Percentiles rank a stretch among this genome's conserved stretches.
Evolutionary conservation across 495 filamentous ascomycete species (phyloP).

Genomic region (Podospora bellae-mahoneyi): DNA sequence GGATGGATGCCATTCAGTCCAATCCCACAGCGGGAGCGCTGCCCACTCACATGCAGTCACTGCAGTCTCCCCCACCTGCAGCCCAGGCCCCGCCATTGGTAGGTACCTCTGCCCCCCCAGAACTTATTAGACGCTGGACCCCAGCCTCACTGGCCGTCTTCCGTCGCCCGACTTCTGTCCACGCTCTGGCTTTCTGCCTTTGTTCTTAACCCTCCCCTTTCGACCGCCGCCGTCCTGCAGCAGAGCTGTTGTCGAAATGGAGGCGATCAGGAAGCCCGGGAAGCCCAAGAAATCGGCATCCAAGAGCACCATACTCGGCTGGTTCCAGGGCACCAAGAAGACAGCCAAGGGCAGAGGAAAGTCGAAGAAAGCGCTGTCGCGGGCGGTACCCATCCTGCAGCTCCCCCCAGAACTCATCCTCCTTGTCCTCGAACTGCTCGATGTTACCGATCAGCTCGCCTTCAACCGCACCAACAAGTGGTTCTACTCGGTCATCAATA

Average conservation of each 20-base stretch:
- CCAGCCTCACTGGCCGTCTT: neutral
- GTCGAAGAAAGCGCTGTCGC: slow-evolving; percentile 8
- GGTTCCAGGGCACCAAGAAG: slow-evolving; percentile 6
- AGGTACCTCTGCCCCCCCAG: neutral
- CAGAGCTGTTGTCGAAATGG: slow-evolving; percentile 11
- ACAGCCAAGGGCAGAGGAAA: slow-evolving; percentile 7
- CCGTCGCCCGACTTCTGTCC: neutral
- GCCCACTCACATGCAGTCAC: neutral
- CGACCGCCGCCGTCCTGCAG: neutral
- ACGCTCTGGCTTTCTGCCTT: neutral
- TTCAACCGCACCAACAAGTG: slow-evolving; percentile 20
- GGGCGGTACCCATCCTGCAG: slow-evolving; percentile 14
- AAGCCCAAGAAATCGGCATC: slow-evolving; percentile 14
- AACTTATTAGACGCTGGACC: neutral
- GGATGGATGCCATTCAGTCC: neutral
- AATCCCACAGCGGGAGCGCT: neutral
- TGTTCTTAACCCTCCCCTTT: neutral
- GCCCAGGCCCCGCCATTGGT: neutral
- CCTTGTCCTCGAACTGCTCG: slow-evolving; percentile 29
- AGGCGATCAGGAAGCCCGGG: slow-evolving; percentile 11
- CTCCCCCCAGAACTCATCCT: slow-evolving; percentile 29
- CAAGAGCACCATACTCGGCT: neutral
- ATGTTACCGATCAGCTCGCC: slow-evolving; percentile 20
- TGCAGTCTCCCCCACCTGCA: neutral
- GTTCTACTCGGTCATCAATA: slow-evolving; percentile 24